Evolutionary conservation across 768 basidiomycete genomes (phyloP).

Genomic region (Phylloporus rhodoxanthus): DNA sequence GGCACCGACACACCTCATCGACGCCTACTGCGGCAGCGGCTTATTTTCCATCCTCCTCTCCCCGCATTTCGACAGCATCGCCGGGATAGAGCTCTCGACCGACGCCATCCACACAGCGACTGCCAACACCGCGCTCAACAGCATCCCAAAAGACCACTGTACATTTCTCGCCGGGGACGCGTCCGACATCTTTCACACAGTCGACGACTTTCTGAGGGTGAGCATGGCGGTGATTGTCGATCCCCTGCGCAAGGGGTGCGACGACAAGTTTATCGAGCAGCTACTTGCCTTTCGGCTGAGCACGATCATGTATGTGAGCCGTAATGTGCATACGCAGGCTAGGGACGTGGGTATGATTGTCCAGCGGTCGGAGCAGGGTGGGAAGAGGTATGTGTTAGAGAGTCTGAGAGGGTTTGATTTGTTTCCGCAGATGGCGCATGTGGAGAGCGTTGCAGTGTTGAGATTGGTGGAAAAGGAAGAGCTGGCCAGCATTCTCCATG

Average conservation of each 20-base stretch:
- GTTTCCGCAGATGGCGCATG: conserved; percentile 95
- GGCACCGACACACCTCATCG: conserved; percentile 79
- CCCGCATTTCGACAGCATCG: conserved; percentile 63
- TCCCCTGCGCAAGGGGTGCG: conserved; percentile 94
- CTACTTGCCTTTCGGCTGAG: conserved; percentile 60
- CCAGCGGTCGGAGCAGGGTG: conserved; percentile 36
- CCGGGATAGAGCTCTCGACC: conserved; percentile 81
- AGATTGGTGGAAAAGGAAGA: conserved; percentile 29
- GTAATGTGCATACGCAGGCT: conserved; percentile 92
- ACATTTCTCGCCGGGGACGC: conserved; percentile 79
- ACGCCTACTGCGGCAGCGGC: conserved; percentile 90
- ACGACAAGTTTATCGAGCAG: conserved; percentile 72
- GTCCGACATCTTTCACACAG: conserved; percentile 72
- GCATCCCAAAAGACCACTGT: conserved; percentile 50
- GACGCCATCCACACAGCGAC: conserved; percentile 67
- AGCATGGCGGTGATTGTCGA: conserved; percentile 75
- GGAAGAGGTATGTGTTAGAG: conserved; percentile 66
- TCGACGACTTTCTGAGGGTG: conserved; percentile 57
- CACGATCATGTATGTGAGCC: conserved; percentile 85
- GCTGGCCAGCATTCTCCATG: no score
- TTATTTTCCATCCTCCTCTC: conserved; percentile 84
- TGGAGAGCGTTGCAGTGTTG: conserved; percentile 75
- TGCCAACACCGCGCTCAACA: conserved; percentile 61
- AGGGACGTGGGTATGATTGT: conserved; percentile 78
- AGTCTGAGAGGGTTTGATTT: conserved; percentile 86